Base-by-base conservation (phyloP, 1,284 basidiomycete species). In the Phellopilus nigrolimitatus region DNA sequence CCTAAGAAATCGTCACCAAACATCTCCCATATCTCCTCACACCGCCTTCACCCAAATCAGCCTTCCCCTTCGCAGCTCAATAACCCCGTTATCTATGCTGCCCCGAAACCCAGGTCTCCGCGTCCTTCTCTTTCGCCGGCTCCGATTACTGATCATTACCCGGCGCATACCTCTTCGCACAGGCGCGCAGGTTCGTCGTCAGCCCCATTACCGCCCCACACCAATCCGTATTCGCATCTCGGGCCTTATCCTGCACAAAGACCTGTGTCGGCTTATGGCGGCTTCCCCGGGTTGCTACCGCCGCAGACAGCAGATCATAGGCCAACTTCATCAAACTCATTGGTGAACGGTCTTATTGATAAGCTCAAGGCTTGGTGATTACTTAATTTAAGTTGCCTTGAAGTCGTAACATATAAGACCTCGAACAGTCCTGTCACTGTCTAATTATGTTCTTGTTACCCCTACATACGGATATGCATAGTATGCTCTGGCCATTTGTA, bases 1-100 rank as follows among this genome's bases (percentile, higher is more conserved):
- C 33, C 52, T 15, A 50, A 53, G 5, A 53, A 56, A 5, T 37
- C 37, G 33, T 19, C 40, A 8, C 2, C 39, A 12, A n/a, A n/a
- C n/a, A n/a, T n/a, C n/a, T n/a, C n/a, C 21, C 52, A 43, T 43
- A 45, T 57, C 4, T 57, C 56, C 4, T 50, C 67, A 1, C 58
- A 67, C 52, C 63, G 63, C 57, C 58, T 60, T 19, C 67, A 70
- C 46, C 65, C 68, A 5, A 56, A 66, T 42, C 68, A 71, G 47
- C 72, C 74, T 1, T 73, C 73, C 3, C 72, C 72, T 0, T 67
- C 74, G 27, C 74, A 74, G 54, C 60, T 72, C 9, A 71, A 70
- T 56, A 74, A 73, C 53, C 71, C 72, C 12, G 47, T 54, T n/a
- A 68, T 71, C 17, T 74, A 73, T 54, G 57, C 61, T 22, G 66